A percentile compares a stretch with the other conserved stretches of the same genome.
Evolutionary conservation across 805 yeast species (phyloP).

Genomic region (Cyberlindnera galapagoensis): DNA sequence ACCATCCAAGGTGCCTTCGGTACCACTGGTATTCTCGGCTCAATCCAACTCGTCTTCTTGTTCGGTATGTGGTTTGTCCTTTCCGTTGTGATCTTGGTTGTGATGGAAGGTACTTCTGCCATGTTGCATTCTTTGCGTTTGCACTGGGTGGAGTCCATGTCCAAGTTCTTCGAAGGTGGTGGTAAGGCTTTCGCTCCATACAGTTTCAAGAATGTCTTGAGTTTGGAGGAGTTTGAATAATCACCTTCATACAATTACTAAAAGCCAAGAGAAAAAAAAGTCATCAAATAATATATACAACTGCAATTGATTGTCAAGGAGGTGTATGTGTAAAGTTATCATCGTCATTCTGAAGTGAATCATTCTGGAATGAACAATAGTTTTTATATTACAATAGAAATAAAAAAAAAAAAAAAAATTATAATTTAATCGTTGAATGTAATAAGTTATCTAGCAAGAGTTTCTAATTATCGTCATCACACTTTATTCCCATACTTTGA

Average conservation of each 20-base stretch:
- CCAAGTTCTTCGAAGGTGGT: conserved; percentile 96
- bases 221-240: conserved; percentile 11
- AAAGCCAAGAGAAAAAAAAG: background rate
- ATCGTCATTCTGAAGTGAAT: no score
- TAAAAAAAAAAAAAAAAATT: no score
- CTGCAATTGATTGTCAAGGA: no score
- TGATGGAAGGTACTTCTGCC: conserved; percentile 99
- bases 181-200: conserved; percentile 88
- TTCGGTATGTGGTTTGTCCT: conserved; percentile 94
- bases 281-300: no score
- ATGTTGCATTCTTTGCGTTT: conserved; percentile 96
- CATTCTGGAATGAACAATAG: no score
- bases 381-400: no score
- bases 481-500: conserved; percentile 79
- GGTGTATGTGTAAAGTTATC: no score
- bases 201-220: conserved; percentile 39
- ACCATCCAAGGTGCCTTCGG: conserved; percentile 74
- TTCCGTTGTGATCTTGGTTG: conserved; percentile 84
- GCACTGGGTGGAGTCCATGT: conserved; percentile 99
- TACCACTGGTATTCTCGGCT: conserved; percentile 54
- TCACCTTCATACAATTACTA: background rate
- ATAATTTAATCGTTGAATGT: no score
- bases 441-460: no score
- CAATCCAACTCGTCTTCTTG: conserved; percentile 63
- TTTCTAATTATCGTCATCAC: no score